Percentiles rank a stretch among this genome's conserved stretches.
These are phyloP conservation scores for Neofusicoccum parvum DNA, from an alignment of 2,329 filamentous ascomycete species.

Conservation along the genomic window DNA sequence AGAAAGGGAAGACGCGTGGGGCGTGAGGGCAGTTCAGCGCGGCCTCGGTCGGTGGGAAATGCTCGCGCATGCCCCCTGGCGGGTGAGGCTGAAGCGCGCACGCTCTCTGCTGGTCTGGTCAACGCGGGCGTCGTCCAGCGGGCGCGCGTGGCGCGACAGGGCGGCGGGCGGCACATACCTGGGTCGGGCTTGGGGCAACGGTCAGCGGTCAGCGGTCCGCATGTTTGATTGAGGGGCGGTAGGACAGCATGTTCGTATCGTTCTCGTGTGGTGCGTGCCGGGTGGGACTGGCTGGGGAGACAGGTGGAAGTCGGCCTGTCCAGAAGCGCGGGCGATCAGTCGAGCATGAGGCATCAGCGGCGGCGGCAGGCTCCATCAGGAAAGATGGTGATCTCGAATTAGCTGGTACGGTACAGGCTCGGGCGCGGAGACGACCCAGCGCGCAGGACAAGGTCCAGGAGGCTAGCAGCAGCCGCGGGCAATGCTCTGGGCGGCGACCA, in stretches of 20 bases:
- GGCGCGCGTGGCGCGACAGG: slow-evolving; percentile 7
- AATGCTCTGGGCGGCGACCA: not conserved
- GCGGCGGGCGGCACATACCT: not conserved
- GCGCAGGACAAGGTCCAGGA: slow-evolving; percentile 10
- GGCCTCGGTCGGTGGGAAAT: slow-evolving; percentile 3
- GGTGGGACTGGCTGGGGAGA: slow-evolving; percentile 5
- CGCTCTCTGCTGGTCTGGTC: not conserved
- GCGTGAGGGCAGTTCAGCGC: not conserved
- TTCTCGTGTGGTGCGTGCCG: slow-evolving; percentile 7
- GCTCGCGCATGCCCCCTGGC: slow-evolving; percentile 6
- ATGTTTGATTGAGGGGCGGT: slow-evolving; percentile 15
- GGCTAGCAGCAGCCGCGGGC: not conserved
- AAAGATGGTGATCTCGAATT: slow-evolving; percentile 18
- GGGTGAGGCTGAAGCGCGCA: slow-evolving; percentile 13
- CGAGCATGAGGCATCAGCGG: slow-evolving; percentile 17
- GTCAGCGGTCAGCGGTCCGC: slow-evolving; percentile 17
- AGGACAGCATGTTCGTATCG: slow-evolving; percentile 18
- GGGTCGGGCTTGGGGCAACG: slow-evolving; percentile 1
- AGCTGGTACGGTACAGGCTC: slow-evolving; percentile 11
- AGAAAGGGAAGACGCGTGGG: not conserved
- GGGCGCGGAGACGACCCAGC: slow-evolving; percentile 18
- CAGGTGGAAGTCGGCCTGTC: not conserved
- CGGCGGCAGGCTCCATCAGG: slow-evolving; percentile 20
- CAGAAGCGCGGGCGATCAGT: slow-evolving; percentile 8
- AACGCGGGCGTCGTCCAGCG: not conserved